A percentile compares a stretch with the other conserved stretches of the same genome.
Evolutionary conservation across 2,329 filamentous ascomycete genomes (phyloP).

Genomic region (Aspergillus unguis): DNA sequence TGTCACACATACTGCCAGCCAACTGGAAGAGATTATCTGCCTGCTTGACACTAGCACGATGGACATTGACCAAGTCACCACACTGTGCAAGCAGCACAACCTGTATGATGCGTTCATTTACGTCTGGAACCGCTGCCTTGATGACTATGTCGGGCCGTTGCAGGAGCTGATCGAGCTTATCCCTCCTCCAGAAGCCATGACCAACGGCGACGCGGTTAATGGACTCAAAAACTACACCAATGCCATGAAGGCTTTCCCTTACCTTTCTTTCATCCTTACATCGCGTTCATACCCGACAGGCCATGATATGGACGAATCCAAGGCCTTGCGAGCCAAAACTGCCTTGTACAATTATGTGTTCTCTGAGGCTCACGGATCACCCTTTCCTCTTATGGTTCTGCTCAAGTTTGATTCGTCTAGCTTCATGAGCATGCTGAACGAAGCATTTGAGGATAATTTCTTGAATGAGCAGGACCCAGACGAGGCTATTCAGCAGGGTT

Average conservation of each 20-base stretch:
- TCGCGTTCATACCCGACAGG: conserved; percentile 89
- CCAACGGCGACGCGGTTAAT: conserved; percentile 51
- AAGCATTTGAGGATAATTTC: conserved; percentile 94
- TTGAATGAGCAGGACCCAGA: conserved; percentile 73
- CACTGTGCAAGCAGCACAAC: conserved; percentile 83
- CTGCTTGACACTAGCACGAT: conserved; percentile 86
- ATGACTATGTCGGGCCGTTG: conserved; percentile 86
- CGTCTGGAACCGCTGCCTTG: conserved; percentile 88
- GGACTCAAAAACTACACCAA: conserved; percentile 56
- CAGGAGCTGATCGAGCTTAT: conserved; percentile 67
- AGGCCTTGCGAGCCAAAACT: conserved; percentile 73
- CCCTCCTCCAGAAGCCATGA: conserved; percentile 20
- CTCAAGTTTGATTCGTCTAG: conserved; percentile 86
- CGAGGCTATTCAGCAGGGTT: conserved; percentile 52
- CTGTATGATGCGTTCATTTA: conserved; percentile 95
- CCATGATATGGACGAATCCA: conserved; percentile 66
- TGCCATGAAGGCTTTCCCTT: conserved; percentile 89
- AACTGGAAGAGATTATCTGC: conserved; percentile 91
- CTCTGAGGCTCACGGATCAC: conserved; percentile 77
- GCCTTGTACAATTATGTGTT: conserved; percentile 93
- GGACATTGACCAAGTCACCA: conserved; percentile 89
- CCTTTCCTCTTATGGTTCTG: conserved; percentile 79
- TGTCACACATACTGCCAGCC: conserved; percentile 67
- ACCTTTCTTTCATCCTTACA: conserved; percentile 86
- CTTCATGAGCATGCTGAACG: conserved; percentile 92